These are phyloP conservation scores for Talaromyces piceae DNA, from an alignment of 2,329 filamentous ascomycete genomes.

Conservation along the genomic window DNA sequence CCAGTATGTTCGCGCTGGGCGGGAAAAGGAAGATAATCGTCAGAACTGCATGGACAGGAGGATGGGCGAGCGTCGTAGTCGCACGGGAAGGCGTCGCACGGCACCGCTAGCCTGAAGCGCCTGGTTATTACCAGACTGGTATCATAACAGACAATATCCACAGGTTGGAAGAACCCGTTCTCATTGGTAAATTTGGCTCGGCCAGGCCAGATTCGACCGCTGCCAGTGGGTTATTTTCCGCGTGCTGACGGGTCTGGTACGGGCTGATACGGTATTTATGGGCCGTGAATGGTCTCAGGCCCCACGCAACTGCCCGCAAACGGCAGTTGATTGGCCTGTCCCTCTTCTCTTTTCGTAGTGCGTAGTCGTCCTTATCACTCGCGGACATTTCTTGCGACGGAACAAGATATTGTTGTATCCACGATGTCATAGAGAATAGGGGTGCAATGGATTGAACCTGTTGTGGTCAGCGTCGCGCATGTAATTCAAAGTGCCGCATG, in stretches of 20 bases:
- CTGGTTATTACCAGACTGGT: not conserved
- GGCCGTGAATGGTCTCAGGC: not conserved
- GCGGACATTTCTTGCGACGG: not conserved
- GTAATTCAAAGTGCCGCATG: not conserved
- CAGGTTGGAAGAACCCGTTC: not conserved
- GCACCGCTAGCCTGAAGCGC: too few relatives aligned
- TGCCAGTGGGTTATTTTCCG: not conserved
- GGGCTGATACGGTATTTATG: not conserved
- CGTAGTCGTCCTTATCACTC: too few relatives aligned
- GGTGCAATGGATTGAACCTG: too few relatives aligned
- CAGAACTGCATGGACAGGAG: not conserved
- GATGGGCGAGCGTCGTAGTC: not conserved
- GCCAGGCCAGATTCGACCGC: not conserved
- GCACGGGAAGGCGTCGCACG: not conserved
- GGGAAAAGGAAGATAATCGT: not conserved
- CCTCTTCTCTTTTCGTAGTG: too few relatives aligned
- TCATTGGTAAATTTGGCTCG: not conserved
- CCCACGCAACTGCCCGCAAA: not conserved
- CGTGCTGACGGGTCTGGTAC: not conserved
- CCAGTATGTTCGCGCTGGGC: not conserved
- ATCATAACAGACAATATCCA: not conserved
- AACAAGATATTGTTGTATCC: not conserved
- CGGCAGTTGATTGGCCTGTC: not conserved
- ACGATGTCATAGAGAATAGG: not conserved
- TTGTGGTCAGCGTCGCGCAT: too few relatives aligned